A percentile compares a stretch with the other conserved stretches of the same genome.
These are phyloP conservation scores for Casuarina glauca DNA, from an alignment of 306 rosid genomes.

Conservation along the genomic window DNA sequence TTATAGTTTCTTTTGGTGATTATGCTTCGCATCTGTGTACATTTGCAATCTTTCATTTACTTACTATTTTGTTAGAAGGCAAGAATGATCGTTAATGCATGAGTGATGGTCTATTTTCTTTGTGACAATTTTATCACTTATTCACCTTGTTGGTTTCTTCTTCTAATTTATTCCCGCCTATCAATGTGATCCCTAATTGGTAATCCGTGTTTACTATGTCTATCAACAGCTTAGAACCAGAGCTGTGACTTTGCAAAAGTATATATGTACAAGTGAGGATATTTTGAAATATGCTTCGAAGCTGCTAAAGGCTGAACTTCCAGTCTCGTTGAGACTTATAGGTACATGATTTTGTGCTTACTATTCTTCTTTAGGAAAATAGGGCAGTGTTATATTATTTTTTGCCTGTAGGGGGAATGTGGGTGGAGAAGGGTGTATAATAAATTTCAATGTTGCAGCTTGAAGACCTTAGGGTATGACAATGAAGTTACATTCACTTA, in stretches of 20 bases:
- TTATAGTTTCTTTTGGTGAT: not conserved
- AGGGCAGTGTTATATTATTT: not conserved
- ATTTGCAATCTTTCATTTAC: not conserved
- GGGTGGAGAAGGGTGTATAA: not conserved
- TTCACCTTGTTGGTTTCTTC: not conserved
- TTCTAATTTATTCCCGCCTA: not conserved
- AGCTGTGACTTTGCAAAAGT: slow-evolving; percentile 76
- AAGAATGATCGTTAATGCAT: not conserved
- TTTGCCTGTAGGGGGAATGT: not conserved
- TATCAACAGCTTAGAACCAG: slow-evolving; percentile 75
- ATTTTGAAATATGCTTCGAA: slow-evolving; percentile 78
- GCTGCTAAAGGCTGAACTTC: slow-evolving; percentile 89
- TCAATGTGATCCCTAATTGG: not conserved
- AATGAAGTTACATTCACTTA: slow-evolving; percentile 16
- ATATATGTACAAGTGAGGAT: slow-evolving; percentile 68
- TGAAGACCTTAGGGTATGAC: slow-evolving; percentile 25
- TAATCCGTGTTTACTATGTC: slow-evolving; percentile 1
- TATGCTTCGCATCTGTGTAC: not conserved
- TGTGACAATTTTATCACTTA: not conserved
- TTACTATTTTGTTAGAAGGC: not conserved
- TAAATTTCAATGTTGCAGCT: slow-evolving; percentile 24
- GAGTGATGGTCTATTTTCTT: not conserved
- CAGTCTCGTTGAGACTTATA: slow-evolving; percentile 82
- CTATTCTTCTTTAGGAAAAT: not conserved
- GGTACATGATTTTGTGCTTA: slow-evolving; percentile 37